These are phyloP conservation scores for Exophiala sp. DNA, from an alignment of 2,329 filamentous ascomycete genomes.

Conservation along the genomic window DNA sequence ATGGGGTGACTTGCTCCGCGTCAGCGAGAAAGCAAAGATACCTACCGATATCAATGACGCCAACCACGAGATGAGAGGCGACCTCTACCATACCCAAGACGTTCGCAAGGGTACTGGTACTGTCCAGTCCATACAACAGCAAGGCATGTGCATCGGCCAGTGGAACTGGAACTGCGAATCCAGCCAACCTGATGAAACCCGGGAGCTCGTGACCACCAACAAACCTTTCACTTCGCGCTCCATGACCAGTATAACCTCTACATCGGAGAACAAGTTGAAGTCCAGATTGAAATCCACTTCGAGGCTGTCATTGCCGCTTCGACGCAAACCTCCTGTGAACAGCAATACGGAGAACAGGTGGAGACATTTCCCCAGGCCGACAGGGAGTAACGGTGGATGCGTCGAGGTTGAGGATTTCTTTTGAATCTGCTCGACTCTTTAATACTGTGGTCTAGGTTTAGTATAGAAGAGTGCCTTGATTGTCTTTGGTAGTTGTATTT, in stretches of 20 bases:
- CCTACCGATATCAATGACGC: neutral
- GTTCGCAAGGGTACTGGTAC: neutral
- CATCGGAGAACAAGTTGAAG: neutral
- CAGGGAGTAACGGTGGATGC: conserved; percentile 9
- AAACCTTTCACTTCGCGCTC: conserved; percentile 4
- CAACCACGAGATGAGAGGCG: neutral
- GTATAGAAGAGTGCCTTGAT: neutral
- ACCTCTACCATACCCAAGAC: neutral
- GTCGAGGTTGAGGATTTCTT: conserved; percentile 13
- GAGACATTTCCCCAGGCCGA: conserved; percentile 14
- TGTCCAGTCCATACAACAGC: neutral
- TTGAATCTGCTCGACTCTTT: conserved; percentile 1
- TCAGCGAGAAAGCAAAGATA: conserved; percentile 33
- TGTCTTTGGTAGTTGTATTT: too few relatives aligned
- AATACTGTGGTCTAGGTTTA: neutral
- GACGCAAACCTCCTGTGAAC: neutral
- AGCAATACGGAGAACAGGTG: neutral
- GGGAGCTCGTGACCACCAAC: neutral
- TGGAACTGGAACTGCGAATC: neutral
- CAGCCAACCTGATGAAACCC: neutral
- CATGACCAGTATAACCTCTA: neutral
- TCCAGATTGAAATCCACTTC: conserved; percentile 10
- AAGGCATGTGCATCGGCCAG: conserved; percentile 7
- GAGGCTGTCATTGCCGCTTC: conserved; percentile 2
- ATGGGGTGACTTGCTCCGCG: conserved; percentile 41